Conservation (phyloP, 345 rosid genomes). For the Diplotaxis tenuifolia region DNA sequence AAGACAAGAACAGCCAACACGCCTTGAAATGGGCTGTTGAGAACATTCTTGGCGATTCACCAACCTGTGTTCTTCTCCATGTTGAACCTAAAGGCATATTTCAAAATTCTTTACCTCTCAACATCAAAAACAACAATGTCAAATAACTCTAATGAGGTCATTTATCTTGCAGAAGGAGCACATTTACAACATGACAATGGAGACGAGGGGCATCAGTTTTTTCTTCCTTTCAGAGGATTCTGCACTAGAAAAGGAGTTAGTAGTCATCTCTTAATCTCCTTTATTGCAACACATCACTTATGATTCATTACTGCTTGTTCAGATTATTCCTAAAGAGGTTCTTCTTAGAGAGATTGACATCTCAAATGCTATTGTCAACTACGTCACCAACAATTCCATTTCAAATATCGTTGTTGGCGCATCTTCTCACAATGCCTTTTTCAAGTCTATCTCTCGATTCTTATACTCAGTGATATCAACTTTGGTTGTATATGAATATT, state of each 20-base stretch:
- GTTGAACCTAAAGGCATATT: slow-evolving; percentile 33
- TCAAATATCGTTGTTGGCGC: slow-evolving; percentile 60
- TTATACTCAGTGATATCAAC: slow-evolving; percentile 1
- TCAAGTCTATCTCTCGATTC: slow-evolving; percentile 15
- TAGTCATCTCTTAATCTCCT: not conserved
- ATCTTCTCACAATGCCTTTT: slow-evolving; percentile 41
- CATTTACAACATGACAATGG: slow-evolving; percentile 30
- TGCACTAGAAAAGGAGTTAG: slow-evolving; percentile 72
- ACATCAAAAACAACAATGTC: not conserved
- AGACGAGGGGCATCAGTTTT: slow-evolving; percentile 45
- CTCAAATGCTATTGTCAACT: slow-evolving; percentile 52
- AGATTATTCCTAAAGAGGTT: slow-evolving; percentile 58
- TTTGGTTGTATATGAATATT: not conserved
- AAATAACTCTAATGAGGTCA: not conserved
- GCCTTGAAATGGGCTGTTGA: slow-evolving; percentile 82
- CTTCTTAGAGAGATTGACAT: slow-evolving; percentile 51
- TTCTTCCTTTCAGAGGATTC: slow-evolving; percentile 66
- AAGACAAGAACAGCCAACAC: slow-evolving; percentile 75
- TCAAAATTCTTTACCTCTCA: slow-evolving; percentile 1
- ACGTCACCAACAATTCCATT: slow-evolving; percentile 36
- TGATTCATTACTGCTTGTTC: slow-evolving; percentile 14
- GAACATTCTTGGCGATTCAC: slow-evolving; percentile 52
- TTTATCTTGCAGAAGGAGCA: slow-evolving; percentile 31
- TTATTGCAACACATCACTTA: not conserved
- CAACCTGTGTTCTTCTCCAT: slow-evolving; percentile 63